phyloP scores from a whole-genome alignment of 495 filamentous ascomycete genomes.

The Penicillium egyptiacum region DNA sequence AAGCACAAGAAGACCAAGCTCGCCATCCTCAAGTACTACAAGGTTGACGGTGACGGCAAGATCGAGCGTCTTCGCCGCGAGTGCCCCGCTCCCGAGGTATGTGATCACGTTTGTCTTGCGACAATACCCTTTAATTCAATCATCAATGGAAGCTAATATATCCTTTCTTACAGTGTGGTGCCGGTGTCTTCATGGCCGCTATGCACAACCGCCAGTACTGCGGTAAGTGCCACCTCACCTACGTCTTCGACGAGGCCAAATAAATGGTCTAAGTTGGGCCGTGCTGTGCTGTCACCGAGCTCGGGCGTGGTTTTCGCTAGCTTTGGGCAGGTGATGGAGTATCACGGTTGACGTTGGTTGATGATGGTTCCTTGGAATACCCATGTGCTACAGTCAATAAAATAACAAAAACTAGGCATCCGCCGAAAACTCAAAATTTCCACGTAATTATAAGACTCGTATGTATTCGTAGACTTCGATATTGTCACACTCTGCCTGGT shows the following conservation, averaged over 20 bases:
- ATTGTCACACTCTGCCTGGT: neutral
- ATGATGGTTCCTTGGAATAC: conserved; percentile 13
- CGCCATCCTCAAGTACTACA: conserved; percentile 99
- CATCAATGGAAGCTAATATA: conserved; percentile 32
- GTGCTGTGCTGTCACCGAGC: conserved; percentile 23
- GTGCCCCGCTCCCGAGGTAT: conserved; percentile 88
- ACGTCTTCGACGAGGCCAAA: conserved; percentile 93
- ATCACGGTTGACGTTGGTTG: conserved; percentile 27
- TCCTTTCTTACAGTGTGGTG: conserved; percentile 71
- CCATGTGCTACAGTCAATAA: conserved; percentile 24
- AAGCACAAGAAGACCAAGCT: conserved; percentile 99
- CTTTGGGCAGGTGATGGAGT: conserved; percentile 24
- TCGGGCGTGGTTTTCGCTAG: conserved; percentile 23
- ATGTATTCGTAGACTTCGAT: neutral
- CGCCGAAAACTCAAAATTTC: conserved; percentile 14
- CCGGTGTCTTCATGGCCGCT: conserved; percentile 99
- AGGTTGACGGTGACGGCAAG: conserved; percentile 99
- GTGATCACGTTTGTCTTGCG: conserved; percentile 30
- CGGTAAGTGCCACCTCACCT: conserved; percentile 98
- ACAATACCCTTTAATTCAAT: neutral
- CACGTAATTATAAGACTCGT: conserved; percentile 16
- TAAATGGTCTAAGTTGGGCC: conserved; percentile 40
- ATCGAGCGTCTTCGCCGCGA: conserved; percentile 98
- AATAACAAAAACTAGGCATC: conserved; percentile 18
- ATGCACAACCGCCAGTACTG: conserved; percentile 99